Evolutionary conservation across 1,284 basidiomycete genomes (phyloP).

Genomic region (Trametes versicolor): DNA sequence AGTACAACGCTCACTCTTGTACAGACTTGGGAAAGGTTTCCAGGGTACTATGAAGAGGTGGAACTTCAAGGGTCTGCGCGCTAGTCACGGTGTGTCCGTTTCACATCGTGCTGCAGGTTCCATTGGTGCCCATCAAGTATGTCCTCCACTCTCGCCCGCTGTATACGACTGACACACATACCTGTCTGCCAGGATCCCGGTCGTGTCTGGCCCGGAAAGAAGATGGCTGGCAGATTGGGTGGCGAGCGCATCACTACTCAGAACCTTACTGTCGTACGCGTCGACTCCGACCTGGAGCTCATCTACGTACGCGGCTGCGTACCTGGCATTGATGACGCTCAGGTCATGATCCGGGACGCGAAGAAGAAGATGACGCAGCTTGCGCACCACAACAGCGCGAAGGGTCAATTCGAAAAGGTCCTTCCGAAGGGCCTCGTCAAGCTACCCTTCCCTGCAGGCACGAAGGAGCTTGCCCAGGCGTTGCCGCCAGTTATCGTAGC

Average conservation of each 20-base stretch:
- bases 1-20: constrained; percentile 3
- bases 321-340: constrained; percentile 80
- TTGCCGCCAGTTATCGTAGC: constrained; percentile 74
- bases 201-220: constrained; percentile 95
- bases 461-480: constrained; percentile 74
- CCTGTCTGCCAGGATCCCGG: constrained; percentile 82
- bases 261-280: constrained; percentile 89
- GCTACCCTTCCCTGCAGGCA: constrained; percentile 94
- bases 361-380: constrained; percentile 83
- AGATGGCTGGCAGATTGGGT: constrained; percentile 98
- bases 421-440: constrained; percentile 85
- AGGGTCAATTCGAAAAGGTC: constrained; percentile 85
- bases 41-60: constrained; percentile 98
- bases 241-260: constrained; percentile 85
- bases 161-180: constrained; percentile 4
- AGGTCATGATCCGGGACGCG: constrained; percentile 79
- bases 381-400: constrained; percentile 71
- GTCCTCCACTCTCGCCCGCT: constrained; percentile 19
- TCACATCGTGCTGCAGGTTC: constrained; percentile 95
- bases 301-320: constrained; percentile 86
- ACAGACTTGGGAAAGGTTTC: constrained; percentile 96
- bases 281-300: constrained; percentile 88
- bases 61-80: constrained; percentile 92
- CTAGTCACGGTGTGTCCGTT: constrained; percentile 96
- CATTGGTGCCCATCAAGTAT: constrained; percentile 95